Percentiles rank a stretch among this genome's conserved stretches.
Evolutionary conservation across 73 alveolate genomes (phyloP).

Genomic region (Paramecium octaurelia): DNA sequence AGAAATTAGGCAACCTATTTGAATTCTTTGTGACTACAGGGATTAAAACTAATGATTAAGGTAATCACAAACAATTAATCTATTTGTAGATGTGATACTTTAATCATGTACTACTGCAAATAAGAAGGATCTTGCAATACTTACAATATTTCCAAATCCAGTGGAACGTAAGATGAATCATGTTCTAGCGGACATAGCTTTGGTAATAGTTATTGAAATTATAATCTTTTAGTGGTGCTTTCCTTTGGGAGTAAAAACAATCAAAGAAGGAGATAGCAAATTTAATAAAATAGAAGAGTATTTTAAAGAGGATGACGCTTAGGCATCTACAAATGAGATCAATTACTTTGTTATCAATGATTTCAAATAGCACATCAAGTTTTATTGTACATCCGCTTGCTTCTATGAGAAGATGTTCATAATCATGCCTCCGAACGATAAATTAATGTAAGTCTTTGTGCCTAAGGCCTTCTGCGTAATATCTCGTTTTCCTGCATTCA

Average conservation of each 20-base stretch:
- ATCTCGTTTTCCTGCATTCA: slow-evolving; percentile 26
- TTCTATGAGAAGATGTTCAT: slow-evolving; percentile 38
- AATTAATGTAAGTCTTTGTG: slow-evolving; percentile 16
- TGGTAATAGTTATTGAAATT: background rate
- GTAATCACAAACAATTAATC: background rate
- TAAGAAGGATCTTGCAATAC: slow-evolving; percentile 20
- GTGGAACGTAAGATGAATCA: slow-evolving; percentile 46
- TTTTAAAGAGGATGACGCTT: background rate
- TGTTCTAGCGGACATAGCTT: background rate
- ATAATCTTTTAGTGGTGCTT: slow-evolving; percentile 16
- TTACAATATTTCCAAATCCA: slow-evolving; percentile 43
- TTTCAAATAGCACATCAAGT: slow-evolving; percentile 13
- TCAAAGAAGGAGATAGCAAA: background rate
- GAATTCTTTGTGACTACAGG: slow-evolving; percentile 49
- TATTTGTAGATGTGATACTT: background rate
- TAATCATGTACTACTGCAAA: background rate
- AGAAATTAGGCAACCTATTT: slow-evolving; percentile 42
- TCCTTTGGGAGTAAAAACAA: slow-evolving; percentile 34
- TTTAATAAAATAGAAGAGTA: slow-evolving; percentile 21
- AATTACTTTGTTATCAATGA: slow-evolving; percentile 42
- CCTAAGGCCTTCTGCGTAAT: slow-evolving; percentile 40
- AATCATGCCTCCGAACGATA: background rate
- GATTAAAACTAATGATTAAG: slow-evolving; percentile 35
- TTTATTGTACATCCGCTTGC: slow-evolving; percentile 29
- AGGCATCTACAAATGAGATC: slow-evolving; percentile 8